Evolutionary conservation across 352 stramenopile genomes (phyloP), one percentile per base, ranked within the genome.

Genomic region (Phytophthora foliorum): DNA sequence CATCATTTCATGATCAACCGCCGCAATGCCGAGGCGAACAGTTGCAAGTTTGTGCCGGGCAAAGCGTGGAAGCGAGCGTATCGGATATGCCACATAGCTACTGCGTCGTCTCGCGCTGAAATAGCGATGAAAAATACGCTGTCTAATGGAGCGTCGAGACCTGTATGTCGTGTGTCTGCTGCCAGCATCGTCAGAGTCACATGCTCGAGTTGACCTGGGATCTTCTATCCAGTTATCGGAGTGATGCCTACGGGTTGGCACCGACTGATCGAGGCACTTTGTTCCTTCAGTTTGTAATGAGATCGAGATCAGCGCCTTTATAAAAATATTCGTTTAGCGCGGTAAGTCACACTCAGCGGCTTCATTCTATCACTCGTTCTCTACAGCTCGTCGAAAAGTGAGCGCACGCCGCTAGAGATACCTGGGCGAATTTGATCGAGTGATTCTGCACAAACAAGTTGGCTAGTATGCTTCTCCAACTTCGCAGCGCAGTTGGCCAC

Each of bases 381-480:
- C 58, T 74, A 77, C 7, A 77, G 49, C n/a, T 70, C 38, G 16
- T 80, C 64, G 31, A 75, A 69, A 24, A 80, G 69, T n/a, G 69
- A 78, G 2, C 59, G 73, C 24, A 80, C 64, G 11, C 63, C 64
- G 9, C 38, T 19, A 6, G 29, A 22, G 22, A 34, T 19, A 24
- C 63, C 34, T 22, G 60, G n/a, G 16, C 49, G 42, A 11, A 21
- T 29, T 38, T 34, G 39, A 13, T 17, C 17, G 10, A 24, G 19
- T 63, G 42, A 16, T 29, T 22, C 38, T 22, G 21, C 42, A 25
- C 21, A 17, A 42, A 2, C 31, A 34, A 44, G 38, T 19, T 14
- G 51, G 74, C 51, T 31, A 63, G 27, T 22, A 11, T 49, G 34
- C 9, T 64, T 69, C 56, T 85, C 73, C 49, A 85, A 67, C 19